Base-by-base conservation (phyloP, 2,329 filamentous ascomycete species). In the Paracoccidioides lutzii region DNA sequence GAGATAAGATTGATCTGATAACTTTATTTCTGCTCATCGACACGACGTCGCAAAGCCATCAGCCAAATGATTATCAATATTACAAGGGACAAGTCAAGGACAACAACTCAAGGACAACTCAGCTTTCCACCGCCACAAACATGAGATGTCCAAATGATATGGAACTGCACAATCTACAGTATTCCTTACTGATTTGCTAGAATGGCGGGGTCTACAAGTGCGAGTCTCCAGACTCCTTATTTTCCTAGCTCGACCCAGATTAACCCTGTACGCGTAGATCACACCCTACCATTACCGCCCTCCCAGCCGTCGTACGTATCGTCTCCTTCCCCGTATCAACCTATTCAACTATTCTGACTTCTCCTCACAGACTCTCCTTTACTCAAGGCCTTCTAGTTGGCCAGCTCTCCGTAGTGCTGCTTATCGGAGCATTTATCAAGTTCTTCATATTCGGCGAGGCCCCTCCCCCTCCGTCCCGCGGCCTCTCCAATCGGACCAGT, bases 401-500 rank as follows among this genome's bases (percentile, higher is more conserved):
- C 52, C 93, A 98, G 71, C 78, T 98, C 53, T 95, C 90, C 1
- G 87, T 98, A 48, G 88, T 95, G 12, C 76, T 97, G 30, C 79
- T 98, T 42, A 82, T 98, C 59, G 90, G 90, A 61, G 88, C 87
- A 62, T 97, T 98, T 73, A 97, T 98, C 72, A 95, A 95, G 70
- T 98, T 96, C 81, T 98, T 98, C 80, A 97, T 98, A 67, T 97
- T 98, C 68, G 93, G 93, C 64, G 93, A 97, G 67, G 83, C 89
- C 4, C 89, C 90, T 0, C 89, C 87, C 1, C 79, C 89, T 59
- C 90, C 95, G 60, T 83, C 85, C 55, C 88, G 86, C 22, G 88
- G 89, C 10, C 79, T 88, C 6, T 76, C 86, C 45, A 82, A 87
- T 61, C 88, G 87, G 57, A 84, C 85, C 9, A 84, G 89, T 62